These are phyloP conservation scores for Heliophila coronopifolia DNA, from an alignment of 441 rosid genomes.

Conservation along the genomic window DNA sequence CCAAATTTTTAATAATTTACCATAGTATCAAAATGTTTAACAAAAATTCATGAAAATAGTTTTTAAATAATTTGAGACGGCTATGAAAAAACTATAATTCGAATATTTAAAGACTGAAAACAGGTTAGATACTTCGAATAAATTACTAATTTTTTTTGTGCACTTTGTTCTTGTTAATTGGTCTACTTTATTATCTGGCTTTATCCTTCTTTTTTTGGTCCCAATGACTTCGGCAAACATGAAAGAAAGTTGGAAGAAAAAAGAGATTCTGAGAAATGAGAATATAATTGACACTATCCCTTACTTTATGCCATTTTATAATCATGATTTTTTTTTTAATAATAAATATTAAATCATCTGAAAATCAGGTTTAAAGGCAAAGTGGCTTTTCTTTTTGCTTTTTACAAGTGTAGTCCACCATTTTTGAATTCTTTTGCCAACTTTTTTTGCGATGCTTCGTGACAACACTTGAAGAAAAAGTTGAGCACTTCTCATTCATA, in stretches of 20 bases:
- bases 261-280: constrained; percentile 12
- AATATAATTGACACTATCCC: constrained; percentile 12
- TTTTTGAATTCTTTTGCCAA: neutral
- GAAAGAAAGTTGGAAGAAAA: constrained; percentile 13
- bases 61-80: neutral
- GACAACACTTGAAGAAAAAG: too few relatives aligned
- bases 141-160: constrained; percentile 5
- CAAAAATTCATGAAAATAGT: too few relatives aligned
- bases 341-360: neutral
- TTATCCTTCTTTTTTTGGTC: constrained; percentile 8
- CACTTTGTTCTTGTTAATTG: constrained; percentile 13
- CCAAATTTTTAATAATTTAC: too few relatives aligned
- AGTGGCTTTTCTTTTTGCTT: constrained; percentile 6
- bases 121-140: constrained; percentile 15
- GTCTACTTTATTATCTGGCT: constrained; percentile 6
- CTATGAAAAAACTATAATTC: neutral
- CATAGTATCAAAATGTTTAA: too few relatives aligned
- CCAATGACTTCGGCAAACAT: constrained; percentile 19
- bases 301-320: constrained; percentile 4
- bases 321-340: neutral
- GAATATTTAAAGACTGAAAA: neutral
- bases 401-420: constrained; percentile 20
- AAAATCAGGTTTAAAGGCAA: constrained; percentile 26
- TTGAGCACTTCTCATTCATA: too few relatives aligned
- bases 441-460: constrained; percentile 14